Evolutionary conservation across 2,329 filamentous ascomycete genomes (phyloP).

Genomic region (Emmonsiellopsis sp.): DNA sequence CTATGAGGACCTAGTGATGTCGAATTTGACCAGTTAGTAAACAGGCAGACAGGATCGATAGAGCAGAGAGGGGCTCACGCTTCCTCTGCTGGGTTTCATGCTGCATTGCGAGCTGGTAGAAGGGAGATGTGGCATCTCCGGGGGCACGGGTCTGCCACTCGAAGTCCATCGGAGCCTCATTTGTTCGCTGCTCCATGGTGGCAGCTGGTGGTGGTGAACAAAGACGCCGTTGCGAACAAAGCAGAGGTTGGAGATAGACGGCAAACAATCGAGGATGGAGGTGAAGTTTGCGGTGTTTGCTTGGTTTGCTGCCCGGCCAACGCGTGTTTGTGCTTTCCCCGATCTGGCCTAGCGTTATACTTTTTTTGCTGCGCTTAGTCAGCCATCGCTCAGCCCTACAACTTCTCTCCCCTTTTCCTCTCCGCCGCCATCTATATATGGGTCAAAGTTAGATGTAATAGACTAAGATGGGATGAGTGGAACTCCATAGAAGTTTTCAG

Average conservation of each 20-base stretch:
- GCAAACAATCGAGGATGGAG: too few relatives aligned
- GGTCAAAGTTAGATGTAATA: not conserved
- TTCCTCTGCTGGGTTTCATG: slow-evolving; percentile 32
- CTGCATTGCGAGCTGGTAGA: slow-evolving; percentile 37
- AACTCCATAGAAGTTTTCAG: too few relatives aligned
- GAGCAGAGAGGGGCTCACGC: slow-evolving; percentile 23
- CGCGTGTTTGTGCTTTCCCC: too few relatives aligned
- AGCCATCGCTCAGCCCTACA: too few relatives aligned
- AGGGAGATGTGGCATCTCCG: slow-evolving; percentile 37
- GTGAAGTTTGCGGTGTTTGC: not conserved
- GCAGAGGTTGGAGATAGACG: not conserved
- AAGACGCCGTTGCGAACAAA: not conserved
- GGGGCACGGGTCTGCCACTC: slow-evolving; percentile 38
- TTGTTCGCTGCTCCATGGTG: slow-evolving; percentile 29
- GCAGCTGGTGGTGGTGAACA: not conserved
- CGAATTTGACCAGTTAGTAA: not conserved
- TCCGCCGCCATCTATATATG: not conserved
- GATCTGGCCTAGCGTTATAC: too few relatives aligned
- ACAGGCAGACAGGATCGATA: not conserved
- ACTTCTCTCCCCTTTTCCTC: too few relatives aligned
- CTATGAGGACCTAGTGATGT: slow-evolving; percentile 26
- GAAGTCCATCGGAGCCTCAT: slow-evolving; percentile 43
- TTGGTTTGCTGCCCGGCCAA: not conserved
- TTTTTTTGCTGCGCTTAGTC: too few relatives aligned
- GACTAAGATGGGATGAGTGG: slow-evolving; percentile 19